Evolutionary conservation across 148 eudicot species (phyloP), one percentile per base, ranked within the genome.

Genomic region (Heliamphora exappendiculata): DNA sequence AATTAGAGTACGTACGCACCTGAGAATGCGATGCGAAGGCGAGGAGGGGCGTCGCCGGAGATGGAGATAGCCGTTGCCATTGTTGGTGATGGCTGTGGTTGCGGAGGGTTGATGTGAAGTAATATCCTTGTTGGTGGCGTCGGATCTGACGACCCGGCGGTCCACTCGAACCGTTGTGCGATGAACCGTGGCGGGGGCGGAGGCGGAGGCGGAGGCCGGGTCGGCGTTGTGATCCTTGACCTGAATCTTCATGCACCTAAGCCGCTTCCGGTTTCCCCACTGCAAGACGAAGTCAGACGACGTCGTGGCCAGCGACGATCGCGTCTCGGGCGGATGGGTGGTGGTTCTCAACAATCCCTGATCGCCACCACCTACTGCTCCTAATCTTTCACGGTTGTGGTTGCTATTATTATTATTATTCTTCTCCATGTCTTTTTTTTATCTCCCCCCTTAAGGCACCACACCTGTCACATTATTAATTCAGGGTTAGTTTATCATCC

Each of bases 261-360:
- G 84, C 58, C 96, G 82, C 64, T 93, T 93, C 73, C 94, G 78
- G 45, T 81, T 93, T 1, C 98, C 98, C 98, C 98, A 93, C 89
- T 88, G 90, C 76, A 93, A 77, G 49, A 87, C 88, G 47, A 91
- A 91, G 57, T 93, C 89, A 0, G 94, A 76, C 55, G 90, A 83
- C 81, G 89, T 67, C 74, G 89, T 72, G 45, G 78, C 45, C 13
- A 71, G 64, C 24, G 84, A 37, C 42, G 78, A 31, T 73, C 76
- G 73, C 11, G 84, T 79, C 60, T 81, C 74, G 2, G 89, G 81
- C 39, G 70, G 84, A 31, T 71, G 78, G 0, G 68, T 67, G 17
- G 79, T 42, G 31, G 89, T 69, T 71, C 82, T 77, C 16, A 83
- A n/a, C 77, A 83, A 66, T 13, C 84, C 77, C 16, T 64, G 66